Conservation (phyloP, 1,284 basidiomycete species). For the Vanrija pseudolonga region DNA sequence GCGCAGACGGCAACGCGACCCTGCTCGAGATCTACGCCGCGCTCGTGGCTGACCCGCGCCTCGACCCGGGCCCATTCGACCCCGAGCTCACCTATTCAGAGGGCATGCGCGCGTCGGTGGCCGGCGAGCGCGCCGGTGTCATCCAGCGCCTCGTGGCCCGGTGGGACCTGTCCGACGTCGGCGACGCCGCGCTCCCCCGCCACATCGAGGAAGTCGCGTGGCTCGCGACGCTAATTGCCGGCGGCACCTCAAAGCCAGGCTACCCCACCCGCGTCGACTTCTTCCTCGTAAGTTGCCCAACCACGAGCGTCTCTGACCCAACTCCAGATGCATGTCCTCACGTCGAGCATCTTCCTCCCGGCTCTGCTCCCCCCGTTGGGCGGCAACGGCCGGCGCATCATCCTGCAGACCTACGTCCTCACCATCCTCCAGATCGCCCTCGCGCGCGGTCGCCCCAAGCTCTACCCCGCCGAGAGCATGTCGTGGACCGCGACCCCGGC, state of each 20-base stretch:
- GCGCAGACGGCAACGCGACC: neutral
- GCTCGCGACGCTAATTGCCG: constrained; percentile 56
- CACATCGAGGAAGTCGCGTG: constrained; percentile 59
- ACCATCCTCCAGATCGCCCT: constrained; percentile 53
- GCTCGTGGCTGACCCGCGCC: constrained; percentile 8
- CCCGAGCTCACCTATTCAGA: constrained; percentile 55
- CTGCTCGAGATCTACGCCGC: constrained; percentile 34
- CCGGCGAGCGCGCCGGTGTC: constrained; percentile 52
- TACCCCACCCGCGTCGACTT: constrained; percentile 61
- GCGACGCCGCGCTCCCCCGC: constrained; percentile 46
- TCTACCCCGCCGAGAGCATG: constrained; percentile 57
- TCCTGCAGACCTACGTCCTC: constrained; percentile 56
- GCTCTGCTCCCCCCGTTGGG: constrained; percentile 50
- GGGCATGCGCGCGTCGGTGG: constrained; percentile 46
- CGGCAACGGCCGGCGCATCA: constrained; percentile 46
- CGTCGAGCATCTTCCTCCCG: constrained; percentile 60
- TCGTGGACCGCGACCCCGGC: constrained; percentile 53
- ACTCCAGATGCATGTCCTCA: constrained; percentile 60
- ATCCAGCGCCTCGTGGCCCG: constrained; percentile 55
- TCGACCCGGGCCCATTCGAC: constrained; percentile 58
- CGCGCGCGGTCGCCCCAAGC: constrained; percentile 59
- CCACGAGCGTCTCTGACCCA: neutral
- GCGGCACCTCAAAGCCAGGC: constrained; percentile 56
- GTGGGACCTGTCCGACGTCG: constrained; percentile 53
- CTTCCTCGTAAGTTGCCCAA: constrained; percentile 50